These are phyloP conservation scores for Pholiota conissans DNA, from an alignment of 768 basidiomycete genomes.

Conservation along the genomic window DNA sequence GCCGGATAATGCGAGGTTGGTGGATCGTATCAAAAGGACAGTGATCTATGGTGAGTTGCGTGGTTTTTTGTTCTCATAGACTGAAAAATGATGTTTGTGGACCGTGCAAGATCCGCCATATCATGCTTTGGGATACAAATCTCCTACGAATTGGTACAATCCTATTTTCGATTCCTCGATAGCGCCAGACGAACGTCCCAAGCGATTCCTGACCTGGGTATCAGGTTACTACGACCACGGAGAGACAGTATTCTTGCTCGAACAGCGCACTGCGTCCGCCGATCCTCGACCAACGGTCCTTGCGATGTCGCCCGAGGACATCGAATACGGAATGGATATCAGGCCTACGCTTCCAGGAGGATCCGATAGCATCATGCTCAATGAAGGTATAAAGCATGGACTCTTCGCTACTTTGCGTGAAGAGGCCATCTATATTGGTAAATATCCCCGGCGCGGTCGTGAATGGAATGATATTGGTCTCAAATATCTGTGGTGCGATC, in stretches of 20 bases:
- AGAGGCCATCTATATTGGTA: constrained; percentile 1
- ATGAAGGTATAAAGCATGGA: background rate
- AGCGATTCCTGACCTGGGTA: constrained; percentile 5
- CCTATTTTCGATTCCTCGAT: constrained; percentile 3
- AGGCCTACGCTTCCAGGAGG: constrained; percentile 6
- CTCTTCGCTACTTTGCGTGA: background rate
- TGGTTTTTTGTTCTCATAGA: too few relatives aligned
- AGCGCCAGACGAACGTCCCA: constrained; percentile 3
- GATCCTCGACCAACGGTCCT: constrained; percentile 4
- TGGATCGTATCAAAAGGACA: constrained; percentile 1
- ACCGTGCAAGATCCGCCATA: constrained; percentile 2
- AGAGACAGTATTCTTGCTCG: background rate
- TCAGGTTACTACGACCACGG: constrained; percentile 7
- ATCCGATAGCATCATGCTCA: constrained; percentile 1
- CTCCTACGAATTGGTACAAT: constrained; percentile 4
- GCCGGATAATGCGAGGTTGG: background rate
- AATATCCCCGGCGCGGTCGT: background rate
- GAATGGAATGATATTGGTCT: constrained; percentile 5
- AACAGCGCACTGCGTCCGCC: constrained; percentile 1
- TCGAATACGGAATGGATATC: constrained; percentile 1
- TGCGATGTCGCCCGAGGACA: constrained; percentile 3
- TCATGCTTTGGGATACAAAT: constrained; percentile 2
- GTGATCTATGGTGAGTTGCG: constrained; percentile 5
- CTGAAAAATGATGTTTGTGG: too few relatives aligned
- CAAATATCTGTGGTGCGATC: constrained; percentile 7